Percentiles rank a stretch among this genome's conserved stretches.
Evolutionary conservation across 176 grass and related monocot genomes (phyloP).

Genomic region (Phragmites australis): DNA sequence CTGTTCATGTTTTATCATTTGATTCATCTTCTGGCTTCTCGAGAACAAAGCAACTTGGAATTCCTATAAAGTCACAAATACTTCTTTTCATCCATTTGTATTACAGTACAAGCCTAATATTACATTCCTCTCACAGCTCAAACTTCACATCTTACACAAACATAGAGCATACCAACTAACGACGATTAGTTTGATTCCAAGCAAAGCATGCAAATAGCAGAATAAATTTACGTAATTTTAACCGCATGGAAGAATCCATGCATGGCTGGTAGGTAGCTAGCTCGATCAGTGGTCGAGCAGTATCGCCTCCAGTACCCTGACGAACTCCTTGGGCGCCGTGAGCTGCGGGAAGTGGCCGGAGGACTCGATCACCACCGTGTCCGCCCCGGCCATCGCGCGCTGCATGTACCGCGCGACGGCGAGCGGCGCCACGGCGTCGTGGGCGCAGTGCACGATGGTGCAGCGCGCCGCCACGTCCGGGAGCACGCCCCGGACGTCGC

Average conservation of each 20-base stretch:
- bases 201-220: slow-evolving; percentile 8
- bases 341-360: slow-evolving; percentile 78
- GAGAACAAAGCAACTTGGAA: not conserved
- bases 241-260: not conserved
- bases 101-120: not conserved
- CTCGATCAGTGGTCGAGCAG: slow-evolving; percentile 33
- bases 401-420: slow-evolving; percentile 68
- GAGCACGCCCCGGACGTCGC: slow-evolving; percentile 52
- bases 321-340: slow-evolving; percentile 50
- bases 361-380: slow-evolving; percentile 48
- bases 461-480: slow-evolving; percentile 52
- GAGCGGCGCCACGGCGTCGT: slow-evolving; percentile 56
- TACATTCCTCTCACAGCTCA: not conserved
- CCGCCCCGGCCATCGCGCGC: slow-evolving; percentile 34
- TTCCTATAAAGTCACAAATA: not conserved
- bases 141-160: slow-evolving; percentile 4
- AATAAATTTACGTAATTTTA: not conserved
- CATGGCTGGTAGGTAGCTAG: not conserved
- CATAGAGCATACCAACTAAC: not conserved
- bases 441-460: slow-evolving; percentile 59
- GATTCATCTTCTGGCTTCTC: not conserved
- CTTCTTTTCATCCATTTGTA: not conserved
- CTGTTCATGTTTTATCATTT: not conserved
- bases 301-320: slow-evolving; percentile 51
- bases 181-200: not conserved